These are phyloP conservation scores for Mastigamoeba balamuthi DNA, from an alignment of 78 protist genomes.

Conservation along the genomic window DNA sequence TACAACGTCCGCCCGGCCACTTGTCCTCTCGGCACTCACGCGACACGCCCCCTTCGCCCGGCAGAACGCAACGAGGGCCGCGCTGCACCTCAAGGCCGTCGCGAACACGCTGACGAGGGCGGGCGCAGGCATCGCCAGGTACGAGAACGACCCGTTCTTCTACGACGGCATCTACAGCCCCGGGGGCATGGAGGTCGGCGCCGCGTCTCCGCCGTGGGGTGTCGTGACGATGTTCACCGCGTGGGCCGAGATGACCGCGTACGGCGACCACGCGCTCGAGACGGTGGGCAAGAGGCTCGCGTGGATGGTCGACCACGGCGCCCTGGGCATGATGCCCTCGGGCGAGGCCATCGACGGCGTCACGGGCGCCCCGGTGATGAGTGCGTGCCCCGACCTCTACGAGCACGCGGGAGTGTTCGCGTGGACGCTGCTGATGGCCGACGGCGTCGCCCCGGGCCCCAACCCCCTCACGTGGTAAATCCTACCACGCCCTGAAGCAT, in stretches of 20 bases:
- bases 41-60: neutral
- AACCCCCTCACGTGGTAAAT: neutral
- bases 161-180: constrained; percentile 8
- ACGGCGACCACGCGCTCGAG: neutral
- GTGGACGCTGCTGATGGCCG: neutral
- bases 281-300: neutral
- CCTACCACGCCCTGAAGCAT: too few relatives aligned
- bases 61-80: neutral
- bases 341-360: constrained; percentile 29
- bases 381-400: constrained; percentile 19
- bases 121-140: constrained; percentile 10
- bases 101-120: neutral
- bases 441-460: constrained; percentile 3
- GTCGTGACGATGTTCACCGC: constrained; percentile 18
- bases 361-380: neutral
- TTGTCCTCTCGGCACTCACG: neutral
- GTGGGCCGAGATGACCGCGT: neutral
- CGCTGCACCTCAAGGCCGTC: neutral
- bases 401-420: constrained; percentile 19
- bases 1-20: too few relatives aligned
- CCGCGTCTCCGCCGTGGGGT: constrained; percentile 15
- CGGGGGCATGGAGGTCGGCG: constrained; percentile 1
- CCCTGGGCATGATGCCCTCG: constrained; percentile 1
- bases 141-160: constrained; percentile 17
- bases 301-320: constrained; percentile 19